Evolutionary conservation across 1,284 basidiomycete species (phyloP), one percentile per base, ranked within the genome.

Genomic region (Trichosporon faecale): DNA sequence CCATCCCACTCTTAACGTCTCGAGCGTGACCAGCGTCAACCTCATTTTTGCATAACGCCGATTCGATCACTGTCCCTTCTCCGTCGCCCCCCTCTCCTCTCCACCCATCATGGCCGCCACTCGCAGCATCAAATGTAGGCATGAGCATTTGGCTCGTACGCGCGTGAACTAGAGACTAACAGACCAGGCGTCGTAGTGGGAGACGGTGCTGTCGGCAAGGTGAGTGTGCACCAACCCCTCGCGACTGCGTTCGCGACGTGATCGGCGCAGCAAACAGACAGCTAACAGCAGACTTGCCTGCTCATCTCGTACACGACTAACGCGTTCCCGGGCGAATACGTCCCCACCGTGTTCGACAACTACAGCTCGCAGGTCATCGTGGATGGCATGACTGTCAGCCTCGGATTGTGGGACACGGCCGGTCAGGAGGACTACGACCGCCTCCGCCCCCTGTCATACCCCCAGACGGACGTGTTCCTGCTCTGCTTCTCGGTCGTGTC

Each of bases 151-250:
- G 29, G 35, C 31, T 14, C 61, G 21, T 9, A 37, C 35, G 11
- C 35, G 35, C 35, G 35, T 3, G 31, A 11, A 37, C 35, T 12
- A 37, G n/a, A 37, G 35, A 14, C 68, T 65, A 33, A 66, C 67
- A 29, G 29, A 27, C 27, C 74, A 84, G 83, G 83, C 73, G 96
- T 98, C 85, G 95, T 98, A 80, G 96, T 99, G 72, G 96, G 96
- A 80, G 96, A 99, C 87, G 96, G 96, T 90, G 96, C 96, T 69
- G 96, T 99, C 80, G 96, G 96, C 86, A 99, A 98, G 92, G 95
- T 91, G 75, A 78, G 89, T 61, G 57, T 31, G 57, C 57, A 61
- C 57, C 57, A 61, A 31, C 29, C 57, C 57, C 55, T 33, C 57
- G 57, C 57, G 57, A 61, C 27, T 18, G n/a, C 29, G 52, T 46